Conservation (phyloP, 306 rosid species). For the Trichosanthes cucumerina region DNA sequence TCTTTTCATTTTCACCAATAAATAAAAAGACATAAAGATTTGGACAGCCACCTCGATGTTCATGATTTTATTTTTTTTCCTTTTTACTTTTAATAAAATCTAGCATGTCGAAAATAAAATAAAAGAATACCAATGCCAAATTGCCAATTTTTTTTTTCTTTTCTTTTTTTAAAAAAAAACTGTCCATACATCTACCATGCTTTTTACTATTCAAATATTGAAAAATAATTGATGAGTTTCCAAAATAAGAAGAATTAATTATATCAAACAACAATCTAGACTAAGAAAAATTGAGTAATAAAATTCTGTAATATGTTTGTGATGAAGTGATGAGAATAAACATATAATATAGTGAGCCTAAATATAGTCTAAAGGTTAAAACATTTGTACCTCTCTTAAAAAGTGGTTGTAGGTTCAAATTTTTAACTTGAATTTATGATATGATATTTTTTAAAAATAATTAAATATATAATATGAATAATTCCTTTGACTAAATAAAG, state of each 20-base stretch:
- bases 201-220: not conserved
- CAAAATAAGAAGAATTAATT: not conserved
- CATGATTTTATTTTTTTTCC: too few relatives aligned
- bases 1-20: conserved; percentile 3
- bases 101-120: not conserved
- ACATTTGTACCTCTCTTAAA: too few relatives aligned
- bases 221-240: not conserved
- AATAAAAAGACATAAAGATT: conserved; percentile 1
- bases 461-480: too few relatives aligned
- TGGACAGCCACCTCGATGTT: not conserved
- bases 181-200: not conserved
- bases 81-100: not conserved
- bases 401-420: too few relatives aligned
- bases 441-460: too few relatives aligned
- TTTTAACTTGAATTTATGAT: too few relatives aligned
- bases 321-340: too few relatives aligned
- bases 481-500: not conserved
- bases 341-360: too few relatives aligned
- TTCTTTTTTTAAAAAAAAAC: not conserved
- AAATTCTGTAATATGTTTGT: too few relatives aligned
- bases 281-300: too few relatives aligned
- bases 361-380: too few relatives aligned
- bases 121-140: not conserved
- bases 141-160: not conserved
- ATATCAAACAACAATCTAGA: not conserved